Conservation (phyloP, 306 rosid genomes). For the Mimosa pudica region DNA sequence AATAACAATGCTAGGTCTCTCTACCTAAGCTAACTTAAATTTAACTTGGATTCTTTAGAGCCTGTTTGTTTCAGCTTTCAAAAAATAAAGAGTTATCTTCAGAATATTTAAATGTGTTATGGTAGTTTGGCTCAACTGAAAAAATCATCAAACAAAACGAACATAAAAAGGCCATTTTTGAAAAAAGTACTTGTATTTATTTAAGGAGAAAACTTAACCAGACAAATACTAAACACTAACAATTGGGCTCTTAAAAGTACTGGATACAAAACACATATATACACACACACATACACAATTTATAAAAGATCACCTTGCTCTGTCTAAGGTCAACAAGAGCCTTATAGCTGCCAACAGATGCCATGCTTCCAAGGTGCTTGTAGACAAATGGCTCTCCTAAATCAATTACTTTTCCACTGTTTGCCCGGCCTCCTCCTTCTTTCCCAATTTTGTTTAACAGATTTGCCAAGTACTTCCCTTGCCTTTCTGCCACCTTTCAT, state of each 20-base stretch:
- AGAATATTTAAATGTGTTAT: neutral
- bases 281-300: neutral
- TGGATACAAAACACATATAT: neutral
- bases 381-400: conserved; percentile 77
- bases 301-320: conserved; percentile 62
- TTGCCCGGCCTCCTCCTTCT: conserved; percentile 73
- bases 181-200: neutral
- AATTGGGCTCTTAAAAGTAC: neutral
- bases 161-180: neutral
- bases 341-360: conserved; percentile 84
- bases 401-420: conserved; percentile 49
- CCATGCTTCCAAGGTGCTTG: conserved; percentile 98
- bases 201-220: no score
- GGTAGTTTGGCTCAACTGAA: neutral
- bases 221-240: neutral
- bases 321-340: conserved; percentile 99
- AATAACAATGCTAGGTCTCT: neutral
- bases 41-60: neutral
- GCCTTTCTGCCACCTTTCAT: conserved; percentile 91
- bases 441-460: conserved; percentile 73
- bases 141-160: neutral
- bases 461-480: conserved; percentile 76
- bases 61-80: neutral
- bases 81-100: no score
- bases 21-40: neutral